Evolutionary conservation across 1,284 basidiomycete genomes (phyloP).

Genomic region (Trametes polyzona): DNA sequence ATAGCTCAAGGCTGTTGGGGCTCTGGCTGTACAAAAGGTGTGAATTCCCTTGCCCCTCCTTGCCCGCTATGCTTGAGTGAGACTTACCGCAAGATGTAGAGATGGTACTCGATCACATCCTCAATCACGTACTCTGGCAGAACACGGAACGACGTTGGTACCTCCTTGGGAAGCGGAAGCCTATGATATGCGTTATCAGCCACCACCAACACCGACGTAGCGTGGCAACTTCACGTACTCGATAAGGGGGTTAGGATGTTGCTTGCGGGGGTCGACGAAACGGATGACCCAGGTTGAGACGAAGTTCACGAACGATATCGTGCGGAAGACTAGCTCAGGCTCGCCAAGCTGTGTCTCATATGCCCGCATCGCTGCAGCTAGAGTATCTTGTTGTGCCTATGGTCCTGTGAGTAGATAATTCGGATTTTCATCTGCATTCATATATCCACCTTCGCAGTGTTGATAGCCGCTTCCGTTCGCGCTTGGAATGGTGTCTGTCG

Average conservation of each 20-base stretch:
- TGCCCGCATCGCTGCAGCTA: conserved; percentile 74
- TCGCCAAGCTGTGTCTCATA: conserved; percentile 89
- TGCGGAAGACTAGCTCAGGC: conserved; percentile 81
- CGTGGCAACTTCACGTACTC: conserved; percentile 51
- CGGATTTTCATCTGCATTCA: not conserved
- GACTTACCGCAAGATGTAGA: conserved; percentile 80
- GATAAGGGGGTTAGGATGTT: conserved; percentile 74
- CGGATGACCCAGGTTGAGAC: conserved; percentile 95
- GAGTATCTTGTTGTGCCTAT: conserved; percentile 70
- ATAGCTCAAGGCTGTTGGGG: conserved; percentile 81
- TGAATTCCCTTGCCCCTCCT: too few species aligned
- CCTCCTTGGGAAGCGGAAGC: conserved; percentile 84
- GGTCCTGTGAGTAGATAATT: not conserved
- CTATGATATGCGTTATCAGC: conserved; percentile 41
- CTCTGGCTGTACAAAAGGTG: conserved; percentile 52
- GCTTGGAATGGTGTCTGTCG: conserved; percentile 66
- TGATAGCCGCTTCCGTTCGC: conserved; percentile 70
- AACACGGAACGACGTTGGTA: conserved; percentile 84
- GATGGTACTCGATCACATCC: conserved; percentile 90
- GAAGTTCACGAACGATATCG: conserved; percentile 86
- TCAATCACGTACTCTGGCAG: conserved; percentile 96
- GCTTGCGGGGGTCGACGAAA: conserved; percentile 83
- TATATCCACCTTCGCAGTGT: conserved; percentile 66
- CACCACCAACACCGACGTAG: not conserved
- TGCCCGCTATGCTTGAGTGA: not conserved